Evolutionary conservation across 2,329 filamentous ascomycete genomes (phyloP), one percentile per base, ranked within the genome.

Genomic region (Neophaeococcomyces mojaviensis): DNA sequence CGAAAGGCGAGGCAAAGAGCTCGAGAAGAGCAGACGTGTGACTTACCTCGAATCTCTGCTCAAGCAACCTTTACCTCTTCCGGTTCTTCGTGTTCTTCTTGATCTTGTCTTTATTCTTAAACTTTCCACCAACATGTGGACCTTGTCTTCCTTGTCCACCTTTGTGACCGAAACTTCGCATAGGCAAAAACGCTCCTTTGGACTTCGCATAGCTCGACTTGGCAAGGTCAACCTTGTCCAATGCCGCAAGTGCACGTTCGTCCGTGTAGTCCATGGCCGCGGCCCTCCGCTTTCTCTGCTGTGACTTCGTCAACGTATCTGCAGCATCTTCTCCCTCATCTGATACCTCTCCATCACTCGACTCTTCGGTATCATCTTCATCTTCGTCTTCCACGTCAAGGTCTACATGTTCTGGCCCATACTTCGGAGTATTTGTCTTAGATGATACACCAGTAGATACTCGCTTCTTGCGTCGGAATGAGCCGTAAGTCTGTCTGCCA

Each of bases 401-500:
- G 16, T 44, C 32, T 36, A 7, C 19, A 16, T 9, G 4, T n/a
- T 24, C n/a, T 22, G 40, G 4, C 10, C 13, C 13, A 16, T 24
- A 18, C 5, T 9, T 33, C n/a, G 32, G 19, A 2, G 32, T 26
- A 36, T 16, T 35, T 12, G 31, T 18, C 4, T 16, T 13, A 3
- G 33, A 15, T 9, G 41, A 33, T 2, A 22, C 12, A 18, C 18
- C 16, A 9, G n/a, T 10, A 18, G 13, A 16, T 18, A 9, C 19
- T 9, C 37, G 35, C 41, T 36, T 35, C 33, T 30, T 44, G 7
- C 47, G 37, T 24, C 53, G 49, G 46, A 52, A 57, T 3, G 49
- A 39, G 19, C 55, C 55, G 26, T 52, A 57, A 2, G 53, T 55
- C 35, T 57, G 55, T 9, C 53, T 49, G 19, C 55, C 55, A 7